These are phyloP conservation scores for Mycena amicta DNA, from an alignment of 768 basidiomycete species.

Conservation along the genomic window DNA sequence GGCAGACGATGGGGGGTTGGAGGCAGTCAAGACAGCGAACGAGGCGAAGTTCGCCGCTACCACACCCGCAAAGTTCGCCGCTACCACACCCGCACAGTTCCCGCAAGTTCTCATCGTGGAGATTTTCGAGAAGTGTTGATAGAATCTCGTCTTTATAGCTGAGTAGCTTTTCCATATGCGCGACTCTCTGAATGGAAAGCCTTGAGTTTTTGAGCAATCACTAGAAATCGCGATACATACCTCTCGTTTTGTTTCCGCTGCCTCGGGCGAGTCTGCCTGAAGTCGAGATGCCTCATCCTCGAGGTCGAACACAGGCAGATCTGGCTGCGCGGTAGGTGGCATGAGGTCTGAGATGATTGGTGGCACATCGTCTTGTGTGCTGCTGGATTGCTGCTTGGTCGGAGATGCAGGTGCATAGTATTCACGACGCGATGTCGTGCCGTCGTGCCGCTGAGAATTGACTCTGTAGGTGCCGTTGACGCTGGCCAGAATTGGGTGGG, in stretches of 20 bases:
- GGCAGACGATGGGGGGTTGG: not conserved
- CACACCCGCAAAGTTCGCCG: no score
- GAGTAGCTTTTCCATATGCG: not conserved
- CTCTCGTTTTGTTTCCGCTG: not conserved
- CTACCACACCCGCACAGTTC: not conserved
- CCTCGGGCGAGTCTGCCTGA: no score
- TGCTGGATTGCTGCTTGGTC: not conserved
- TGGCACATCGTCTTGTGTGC: no score
- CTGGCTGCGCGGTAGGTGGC: no score
- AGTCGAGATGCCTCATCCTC: no score
- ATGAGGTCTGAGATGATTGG: no score
- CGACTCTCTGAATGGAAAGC: not conserved
- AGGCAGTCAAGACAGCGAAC: not conserved
- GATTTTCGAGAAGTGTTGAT: not conserved
- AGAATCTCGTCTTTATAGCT: not conserved
- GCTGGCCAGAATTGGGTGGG: not conserved
- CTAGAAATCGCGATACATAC: no score
- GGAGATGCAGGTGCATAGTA: not conserved
- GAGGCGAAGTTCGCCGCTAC: no score
- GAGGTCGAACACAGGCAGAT: no score
- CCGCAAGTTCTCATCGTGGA: not conserved
- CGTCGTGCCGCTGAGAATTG: not conserved
- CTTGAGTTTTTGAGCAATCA: no score
- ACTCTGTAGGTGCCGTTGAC: not conserved
- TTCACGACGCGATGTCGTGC: not conserved